Percentiles rank a stretch among this genome's conserved stretches.
Evolutionary conservation across 2,329 filamentous ascomycete genomes (phyloP).

Genomic region (Pseudogymnoascus sp.): DNA sequence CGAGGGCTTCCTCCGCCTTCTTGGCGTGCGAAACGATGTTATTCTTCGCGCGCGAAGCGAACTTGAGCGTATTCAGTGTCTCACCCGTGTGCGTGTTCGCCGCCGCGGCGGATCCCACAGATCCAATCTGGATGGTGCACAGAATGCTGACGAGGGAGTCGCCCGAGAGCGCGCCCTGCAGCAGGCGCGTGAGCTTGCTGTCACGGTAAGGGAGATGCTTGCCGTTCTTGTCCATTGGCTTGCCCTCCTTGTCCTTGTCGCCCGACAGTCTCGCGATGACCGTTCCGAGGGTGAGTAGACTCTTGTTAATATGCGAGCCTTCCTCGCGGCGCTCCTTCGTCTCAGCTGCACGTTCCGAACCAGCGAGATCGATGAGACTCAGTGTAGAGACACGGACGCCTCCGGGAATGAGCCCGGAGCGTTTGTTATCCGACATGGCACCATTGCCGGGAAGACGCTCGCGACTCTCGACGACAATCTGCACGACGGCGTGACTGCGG

Average conservation of each 20-base stretch:
- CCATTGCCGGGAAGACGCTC: conserved; percentile 59
- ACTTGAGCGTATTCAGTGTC: conserved; percentile 93
- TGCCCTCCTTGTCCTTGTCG: conserved; percentile 72
- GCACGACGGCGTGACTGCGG: conserved; percentile 93
- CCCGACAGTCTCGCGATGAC: conserved; percentile 91
- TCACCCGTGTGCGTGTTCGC: conserved; percentile 72
- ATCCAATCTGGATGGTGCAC: conserved; percentile 88
- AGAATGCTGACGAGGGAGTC: conserved; percentile 94
- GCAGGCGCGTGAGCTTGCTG: conserved; percentile 87
- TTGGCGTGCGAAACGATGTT: conserved; percentile 97
- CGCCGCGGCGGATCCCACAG: conserved; percentile 60
- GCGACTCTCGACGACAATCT: conserved; percentile 95
- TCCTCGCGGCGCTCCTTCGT: conserved; percentile 89
- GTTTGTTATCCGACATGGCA: conserved; percentile 48
- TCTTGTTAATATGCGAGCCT: conserved; percentile 98
- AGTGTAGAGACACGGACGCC: conserved; percentile 92
- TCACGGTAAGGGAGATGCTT: conserved; percentile 95
- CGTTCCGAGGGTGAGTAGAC: conserved; percentile 84
- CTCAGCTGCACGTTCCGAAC: conserved; percentile 91
- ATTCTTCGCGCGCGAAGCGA: conserved; percentile 93
- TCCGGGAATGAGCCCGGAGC: conserved; percentile 64
- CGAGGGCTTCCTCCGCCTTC: conserved; percentile 80
- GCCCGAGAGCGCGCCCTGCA: conserved; percentile 87
- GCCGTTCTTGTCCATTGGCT: conserved; percentile 66
- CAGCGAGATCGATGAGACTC: conserved; percentile 90